Conservation (phyloP, 441 rosid genomes). For the Mallotus japonicus region DNA sequence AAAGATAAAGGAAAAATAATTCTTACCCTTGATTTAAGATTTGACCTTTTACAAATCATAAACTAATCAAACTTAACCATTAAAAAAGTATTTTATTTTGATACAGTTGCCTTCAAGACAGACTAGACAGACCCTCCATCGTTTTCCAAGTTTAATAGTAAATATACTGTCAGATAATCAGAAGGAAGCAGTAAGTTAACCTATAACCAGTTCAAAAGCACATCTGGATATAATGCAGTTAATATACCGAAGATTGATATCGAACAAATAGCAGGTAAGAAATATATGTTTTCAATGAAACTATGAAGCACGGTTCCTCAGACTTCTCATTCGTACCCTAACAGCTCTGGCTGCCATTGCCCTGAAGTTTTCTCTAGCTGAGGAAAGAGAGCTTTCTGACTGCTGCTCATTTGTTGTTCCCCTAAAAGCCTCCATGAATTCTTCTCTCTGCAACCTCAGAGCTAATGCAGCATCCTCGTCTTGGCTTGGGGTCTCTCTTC, state of each 20-base stretch:
- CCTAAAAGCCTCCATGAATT: constrained; percentile 62
- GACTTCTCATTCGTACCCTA: constrained; percentile 42
- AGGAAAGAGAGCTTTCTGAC: constrained; percentile 35
- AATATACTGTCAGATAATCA: neutral
- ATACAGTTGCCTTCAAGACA: too few relatives aligned
- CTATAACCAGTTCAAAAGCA: neutral
- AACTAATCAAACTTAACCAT: neutral
- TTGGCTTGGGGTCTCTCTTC: constrained; percentile 49
- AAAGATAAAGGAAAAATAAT: neutral
- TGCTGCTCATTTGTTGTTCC: constrained; percentile 33
- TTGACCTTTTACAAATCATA: neutral
- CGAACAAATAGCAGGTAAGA: neutral
- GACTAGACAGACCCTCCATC: too few relatives aligned
- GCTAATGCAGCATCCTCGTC: constrained; percentile 83
- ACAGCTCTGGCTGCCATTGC: constrained; percentile 92
- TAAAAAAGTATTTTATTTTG: too few relatives aligned
- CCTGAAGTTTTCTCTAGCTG: constrained; percentile 82
- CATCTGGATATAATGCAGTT: too few relatives aligned
- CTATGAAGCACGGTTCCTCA: constrained; percentile 35
- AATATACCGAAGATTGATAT: neutral
- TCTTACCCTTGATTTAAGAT: neutral
- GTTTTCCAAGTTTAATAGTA: too few relatives aligned
- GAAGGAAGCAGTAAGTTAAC: neutral
- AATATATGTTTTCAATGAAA: neutral
- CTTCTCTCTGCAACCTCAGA: constrained; percentile 78